Conservation (phyloP, 73 alveolate species). For the Blepharisma stoltei region DNA sequence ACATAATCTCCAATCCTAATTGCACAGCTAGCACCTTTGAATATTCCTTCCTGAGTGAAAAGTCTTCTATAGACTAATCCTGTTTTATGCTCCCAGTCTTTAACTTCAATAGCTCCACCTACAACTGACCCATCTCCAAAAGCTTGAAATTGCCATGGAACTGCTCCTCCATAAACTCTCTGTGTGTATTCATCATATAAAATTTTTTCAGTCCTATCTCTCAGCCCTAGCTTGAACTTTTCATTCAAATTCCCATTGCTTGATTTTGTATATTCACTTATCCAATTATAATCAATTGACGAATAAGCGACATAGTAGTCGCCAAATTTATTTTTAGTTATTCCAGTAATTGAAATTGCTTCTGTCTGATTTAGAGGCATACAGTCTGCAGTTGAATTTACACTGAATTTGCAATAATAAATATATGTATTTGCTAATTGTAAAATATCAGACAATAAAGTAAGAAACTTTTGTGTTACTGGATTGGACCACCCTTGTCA, state of each 20-base stretch:
- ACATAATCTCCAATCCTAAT: constrained; percentile 24
- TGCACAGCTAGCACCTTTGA: constrained; percentile 10
- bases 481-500: too few relatives aligned
- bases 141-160: constrained; percentile 2
- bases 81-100: neutral
- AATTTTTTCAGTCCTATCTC: constrained; percentile 12
- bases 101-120: constrained; percentile 19
- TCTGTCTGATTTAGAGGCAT: neutral
- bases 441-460: neutral
- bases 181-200: neutral
- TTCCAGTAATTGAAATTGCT: neutral
- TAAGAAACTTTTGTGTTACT: neutral
- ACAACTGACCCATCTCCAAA: neutral
- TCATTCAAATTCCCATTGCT: neutral
- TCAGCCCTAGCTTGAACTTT: neutral
- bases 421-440: neutral
- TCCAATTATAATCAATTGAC: constrained; percentile 17
- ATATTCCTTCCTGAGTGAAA: neutral
- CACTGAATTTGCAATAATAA: neutral
- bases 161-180: constrained; percentile 2
- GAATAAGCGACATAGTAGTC: neutral
- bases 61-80: neutral
- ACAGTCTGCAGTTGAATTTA: neutral
- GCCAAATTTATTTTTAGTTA: neutral
- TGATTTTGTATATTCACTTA: neutral